These are phyloP conservation scores for Paecilomyces formosus DNA, from an alignment of 2,329 filamentous ascomycete species.

Conservation along the genomic window DNA sequence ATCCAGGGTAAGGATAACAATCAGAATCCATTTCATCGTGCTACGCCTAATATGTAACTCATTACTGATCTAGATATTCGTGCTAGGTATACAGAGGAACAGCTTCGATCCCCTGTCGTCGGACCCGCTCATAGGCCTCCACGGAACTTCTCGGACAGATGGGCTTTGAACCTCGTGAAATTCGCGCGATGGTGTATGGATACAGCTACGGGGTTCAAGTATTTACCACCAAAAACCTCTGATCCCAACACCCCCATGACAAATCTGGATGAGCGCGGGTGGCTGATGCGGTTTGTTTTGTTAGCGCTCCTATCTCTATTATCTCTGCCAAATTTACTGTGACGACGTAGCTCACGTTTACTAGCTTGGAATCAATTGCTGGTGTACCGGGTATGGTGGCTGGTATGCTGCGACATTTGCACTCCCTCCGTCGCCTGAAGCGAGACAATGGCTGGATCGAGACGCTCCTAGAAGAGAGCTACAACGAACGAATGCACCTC, in stretches of 20 bases:
- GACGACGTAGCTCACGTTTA: not conserved
- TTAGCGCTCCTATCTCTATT: not conserved
- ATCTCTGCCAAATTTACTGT: not conserved
- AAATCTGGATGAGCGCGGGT: constrained; percentile 72
- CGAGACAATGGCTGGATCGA: constrained; percentile 97
- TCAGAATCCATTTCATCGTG: not conserved
- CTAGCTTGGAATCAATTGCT: constrained; percentile 73
- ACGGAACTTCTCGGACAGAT: constrained; percentile 65
- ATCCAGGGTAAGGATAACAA: constrained; percentile 44
- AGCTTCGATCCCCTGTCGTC: constrained; percentile 60
- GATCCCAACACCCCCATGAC: constrained; percentile 50
- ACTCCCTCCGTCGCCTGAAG: constrained; percentile 75
- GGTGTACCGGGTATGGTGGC: constrained; percentile 96
- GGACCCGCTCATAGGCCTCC: constrained; percentile 69
- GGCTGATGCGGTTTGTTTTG: constrained; percentile 84
- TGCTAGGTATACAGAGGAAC: constrained; percentile 59
- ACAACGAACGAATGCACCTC: constrained; percentile 91
- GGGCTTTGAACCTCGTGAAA: constrained; percentile 70
- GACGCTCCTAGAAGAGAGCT: constrained; percentile 79
- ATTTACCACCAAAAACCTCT: constrained; percentile 52
- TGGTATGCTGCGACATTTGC: constrained; percentile 84
- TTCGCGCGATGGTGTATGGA: constrained; percentile 75
- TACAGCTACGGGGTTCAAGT: constrained; percentile 69
- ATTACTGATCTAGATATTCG: constrained; percentile 7
- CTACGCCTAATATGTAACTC: not conserved